Conservation (phyloP, 2,329 filamentous ascomycete species). For the Trichophyton simii region DNA sequence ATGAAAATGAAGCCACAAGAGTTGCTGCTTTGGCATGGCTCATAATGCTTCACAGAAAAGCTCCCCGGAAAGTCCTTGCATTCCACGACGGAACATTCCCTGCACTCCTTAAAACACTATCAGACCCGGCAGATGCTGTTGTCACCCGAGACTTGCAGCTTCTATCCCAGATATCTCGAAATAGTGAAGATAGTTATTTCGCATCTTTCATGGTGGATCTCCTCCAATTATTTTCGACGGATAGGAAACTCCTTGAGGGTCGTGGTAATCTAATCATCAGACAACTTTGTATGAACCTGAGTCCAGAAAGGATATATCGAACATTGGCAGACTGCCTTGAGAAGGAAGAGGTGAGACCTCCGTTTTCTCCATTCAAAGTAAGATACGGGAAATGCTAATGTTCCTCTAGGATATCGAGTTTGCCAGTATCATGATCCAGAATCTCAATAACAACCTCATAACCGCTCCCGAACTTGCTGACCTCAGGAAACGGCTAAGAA, state of each 20-base stretch:
- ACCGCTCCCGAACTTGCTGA: conserved; percentile 90
- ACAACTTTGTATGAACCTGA: conserved; percentile 83
- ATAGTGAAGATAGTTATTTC: conserved; percentile 96
- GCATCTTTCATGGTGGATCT: conserved; percentile 97
- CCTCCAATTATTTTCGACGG: conserved; percentile 87
- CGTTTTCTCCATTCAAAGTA: neutral
- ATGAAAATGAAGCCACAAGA: conserved; percentile 90
- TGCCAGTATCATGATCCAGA: conserved; percentile 98
- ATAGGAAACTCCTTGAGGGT: conserved; percentile 78
- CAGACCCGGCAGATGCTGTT: conserved; percentile 87
- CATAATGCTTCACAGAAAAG: conserved; percentile 94
- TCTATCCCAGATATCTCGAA: conserved; percentile 87
- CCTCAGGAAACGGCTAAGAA: conserved; percentile 75
- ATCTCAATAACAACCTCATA: conserved; percentile 96
- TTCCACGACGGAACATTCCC: conserved; percentile 98
- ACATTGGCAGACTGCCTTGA: conserved; percentile 94
- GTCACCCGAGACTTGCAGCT: conserved; percentile 90
- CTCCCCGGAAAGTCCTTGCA: conserved; percentile 79
- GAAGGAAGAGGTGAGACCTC: conserved; percentile 59
- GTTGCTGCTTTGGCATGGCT: conserved; percentile 92
- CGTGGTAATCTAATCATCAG: conserved; percentile 92
- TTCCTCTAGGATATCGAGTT: conserved; percentile 68
- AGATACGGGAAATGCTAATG: neutral
- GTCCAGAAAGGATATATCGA: conserved; percentile 87
- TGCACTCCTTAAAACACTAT: conserved; percentile 86